These are phyloP conservation scores for Dactylellina haptotyla DNA, from an alignment of 2,329 filamentous ascomycete genomes.

Conservation along the genomic window DNA sequence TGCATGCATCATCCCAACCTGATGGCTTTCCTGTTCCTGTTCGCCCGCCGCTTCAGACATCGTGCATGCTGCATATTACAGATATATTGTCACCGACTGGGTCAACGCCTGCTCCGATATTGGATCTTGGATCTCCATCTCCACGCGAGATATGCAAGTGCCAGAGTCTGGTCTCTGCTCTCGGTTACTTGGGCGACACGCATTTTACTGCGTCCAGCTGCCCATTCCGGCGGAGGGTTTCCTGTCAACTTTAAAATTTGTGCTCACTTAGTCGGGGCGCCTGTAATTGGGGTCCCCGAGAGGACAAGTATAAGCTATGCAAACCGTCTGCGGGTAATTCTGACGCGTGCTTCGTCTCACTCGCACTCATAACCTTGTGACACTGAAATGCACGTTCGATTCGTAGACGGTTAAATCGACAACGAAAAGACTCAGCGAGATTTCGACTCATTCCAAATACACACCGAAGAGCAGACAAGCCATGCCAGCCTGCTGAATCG, in stretches of 20 bases:
- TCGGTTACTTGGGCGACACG: conserved; percentile 26
- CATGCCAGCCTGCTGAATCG: too few species aligned
- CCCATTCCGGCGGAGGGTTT: conserved; percentile 24
- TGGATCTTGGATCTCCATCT: not conserved
- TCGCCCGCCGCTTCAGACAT: not conserved
- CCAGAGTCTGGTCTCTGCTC: not conserved
- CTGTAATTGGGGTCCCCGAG: too few species aligned
- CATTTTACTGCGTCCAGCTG: conserved; percentile 17
- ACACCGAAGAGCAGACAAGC: too few species aligned
- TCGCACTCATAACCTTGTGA: not conserved
- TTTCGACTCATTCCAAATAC: not conserved
- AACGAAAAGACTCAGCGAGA: conserved; percentile 4
- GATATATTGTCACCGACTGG: conserved; percentile 32
- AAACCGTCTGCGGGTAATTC: conserved; percentile 28
- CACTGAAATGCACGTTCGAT: not conserved
- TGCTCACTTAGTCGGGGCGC: too few species aligned
- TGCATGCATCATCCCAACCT: conserved; percentile 49
- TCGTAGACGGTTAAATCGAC: not conserved
- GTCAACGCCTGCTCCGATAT: conserved; percentile 7
- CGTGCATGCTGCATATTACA: conserved; percentile 43
- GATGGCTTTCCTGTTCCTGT: not conserved
- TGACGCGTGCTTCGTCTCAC: not conserved
- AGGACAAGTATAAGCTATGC: conserved; percentile 24
- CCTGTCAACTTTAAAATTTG: not conserved
- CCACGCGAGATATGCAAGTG: conserved; percentile 5